Conservation (phyloP, 2,329 filamentous ascomycete genomes). For the Pseudogymnoascus sp. region DNA sequence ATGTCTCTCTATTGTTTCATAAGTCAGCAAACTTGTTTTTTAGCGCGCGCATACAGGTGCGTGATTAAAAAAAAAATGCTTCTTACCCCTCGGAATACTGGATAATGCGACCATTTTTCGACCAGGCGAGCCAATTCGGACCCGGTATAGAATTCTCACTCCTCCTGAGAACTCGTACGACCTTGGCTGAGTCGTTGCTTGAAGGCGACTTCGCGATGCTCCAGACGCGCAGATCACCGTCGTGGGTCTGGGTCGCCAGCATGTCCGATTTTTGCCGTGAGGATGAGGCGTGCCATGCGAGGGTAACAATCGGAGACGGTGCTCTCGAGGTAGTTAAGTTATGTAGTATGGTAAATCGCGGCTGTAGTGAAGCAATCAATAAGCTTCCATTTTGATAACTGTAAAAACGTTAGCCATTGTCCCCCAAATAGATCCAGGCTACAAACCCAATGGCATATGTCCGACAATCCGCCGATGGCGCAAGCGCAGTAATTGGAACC, state of each 20-base stretch:
- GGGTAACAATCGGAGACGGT: conserved; percentile 77
- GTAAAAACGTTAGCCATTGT: conserved; percentile 10
- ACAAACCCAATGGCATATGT: conserved; percentile 92
- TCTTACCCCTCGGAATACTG: conserved; percentile 84
- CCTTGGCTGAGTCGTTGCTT: conserved; percentile 69
- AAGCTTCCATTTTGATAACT: conserved; percentile 96
- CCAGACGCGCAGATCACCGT: conserved; percentile 92
- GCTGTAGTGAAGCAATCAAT: conserved; percentile 79
- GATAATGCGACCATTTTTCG: conserved; percentile 92
- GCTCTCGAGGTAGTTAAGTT: conserved; percentile 77
- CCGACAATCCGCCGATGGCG: conserved; percentile 80
- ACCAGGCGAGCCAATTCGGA: conserved; percentile 96
- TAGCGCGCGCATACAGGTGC: conserved; percentile 41
- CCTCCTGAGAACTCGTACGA: conserved; percentile 79
- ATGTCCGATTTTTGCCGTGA: conserved; percentile 96
- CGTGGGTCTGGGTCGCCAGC: conserved; percentile 85
- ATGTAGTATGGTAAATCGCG: conserved; percentile 88
- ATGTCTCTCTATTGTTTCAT: conserved; percentile 61
- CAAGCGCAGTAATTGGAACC: conserved; percentile 88
- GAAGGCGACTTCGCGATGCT: conserved; percentile 79
- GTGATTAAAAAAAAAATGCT: conserved; percentile 13
- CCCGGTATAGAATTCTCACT: conserved; percentile 66
- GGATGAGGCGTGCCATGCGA: conserved; percentile 95
- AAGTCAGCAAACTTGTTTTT: conserved; percentile 35
- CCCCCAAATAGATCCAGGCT: not conserved